A percentile compares a stretch with the other conserved stretches of the same genome.
These are phyloP conservation scores for Coriolopsis trogii DNA, from an alignment of 1,284 basidiomycete species.

Conservation along the genomic window DNA sequence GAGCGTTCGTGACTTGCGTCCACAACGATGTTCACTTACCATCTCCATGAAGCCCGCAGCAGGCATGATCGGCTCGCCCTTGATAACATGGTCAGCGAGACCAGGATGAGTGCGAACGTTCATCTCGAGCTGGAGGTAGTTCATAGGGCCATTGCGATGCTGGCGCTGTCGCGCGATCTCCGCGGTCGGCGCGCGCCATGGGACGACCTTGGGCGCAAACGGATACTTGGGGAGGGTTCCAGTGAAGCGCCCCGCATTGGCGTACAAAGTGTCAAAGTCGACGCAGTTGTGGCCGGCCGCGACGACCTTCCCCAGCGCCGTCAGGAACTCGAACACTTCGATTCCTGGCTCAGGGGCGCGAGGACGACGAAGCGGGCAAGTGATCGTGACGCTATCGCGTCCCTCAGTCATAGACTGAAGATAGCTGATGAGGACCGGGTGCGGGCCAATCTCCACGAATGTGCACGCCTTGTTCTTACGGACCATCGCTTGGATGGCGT, in stretches of 20 bases:
- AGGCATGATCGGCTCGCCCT: conserved; percentile 45
- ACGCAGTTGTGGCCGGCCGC: conserved; percentile 16
- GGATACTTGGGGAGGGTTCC: conserved; percentile 19
- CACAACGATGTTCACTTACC: conserved; percentile 28
- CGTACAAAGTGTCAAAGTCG: conserved; percentile 21
- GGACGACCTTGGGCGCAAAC: conserved; percentile 20
- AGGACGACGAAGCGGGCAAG: conserved; percentile 35
- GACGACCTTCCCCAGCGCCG: conserved; percentile 17
- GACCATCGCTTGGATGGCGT: conserved; percentile 26
- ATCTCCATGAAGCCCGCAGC: conserved; percentile 48
- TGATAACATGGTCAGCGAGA: conserved; percentile 44
- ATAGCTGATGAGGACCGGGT: conserved; percentile 40
- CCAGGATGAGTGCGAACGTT: conserved; percentile 39
- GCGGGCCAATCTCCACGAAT: conserved; percentile 39
- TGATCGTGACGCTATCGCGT: conserved; percentile 23
- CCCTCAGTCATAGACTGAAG: conserved; percentile 24
- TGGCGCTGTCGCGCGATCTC: conserved; percentile 20
- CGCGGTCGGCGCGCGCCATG: conserved; percentile 9
- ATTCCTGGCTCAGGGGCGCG: conserved; percentile 9
- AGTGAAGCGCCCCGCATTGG: background rate
- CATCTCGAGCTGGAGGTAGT: conserved; percentile 36
- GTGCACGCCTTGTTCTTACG: conserved; percentile 21
- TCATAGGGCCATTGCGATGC: conserved; percentile 38
- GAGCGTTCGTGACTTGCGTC: background rate
- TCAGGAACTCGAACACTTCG: conserved; percentile 12